These are phyloP conservation scores for Colletotrichum higginsianum DNA, from an alignment of 2,329 filamentous ascomycete genomes.

Conservation along the genomic window DNA sequence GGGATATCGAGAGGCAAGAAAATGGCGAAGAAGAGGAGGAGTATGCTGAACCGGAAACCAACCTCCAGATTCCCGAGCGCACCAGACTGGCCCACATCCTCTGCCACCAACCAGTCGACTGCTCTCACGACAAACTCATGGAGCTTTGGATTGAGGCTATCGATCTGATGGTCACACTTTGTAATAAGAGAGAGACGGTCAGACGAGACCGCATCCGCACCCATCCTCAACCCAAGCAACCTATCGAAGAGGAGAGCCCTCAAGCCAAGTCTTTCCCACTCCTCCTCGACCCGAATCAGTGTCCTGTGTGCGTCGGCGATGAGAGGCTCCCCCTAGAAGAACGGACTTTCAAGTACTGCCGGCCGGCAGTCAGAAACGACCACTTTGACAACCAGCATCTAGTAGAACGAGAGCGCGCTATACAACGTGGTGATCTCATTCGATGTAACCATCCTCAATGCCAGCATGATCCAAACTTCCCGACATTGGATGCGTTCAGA, in stretches of 20 bases:
- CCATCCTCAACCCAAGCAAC: neutral
- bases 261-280: conserved; percentile 41
- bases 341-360: conserved; percentile 41
- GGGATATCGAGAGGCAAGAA: no score
- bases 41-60: no score
- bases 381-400: conserved; percentile 46
- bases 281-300: conserved; percentile 44
- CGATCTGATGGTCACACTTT: conserved; percentile 45
- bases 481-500: conserved; percentile 6
- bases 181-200: conserved; percentile 44
- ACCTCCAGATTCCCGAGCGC: no score
- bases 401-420: conserved; percentile 39
- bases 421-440: conserved; percentile 39
- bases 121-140: conserved; percentile 35
- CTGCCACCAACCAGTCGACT: no score
- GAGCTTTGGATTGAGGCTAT: conserved; percentile 41
- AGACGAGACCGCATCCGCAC: conserved; percentile 28
- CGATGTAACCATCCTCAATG: conserved; percentile 43
- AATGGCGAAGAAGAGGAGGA: no score
- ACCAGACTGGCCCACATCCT: no score
- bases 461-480: conserved; percentile 22
- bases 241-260: conserved; percentile 27
- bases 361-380: conserved; percentile 44
- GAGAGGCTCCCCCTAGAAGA: conserved; percentile 36
- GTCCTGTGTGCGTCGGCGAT: conserved; percentile 44